Percentiles rank a stretch among this genome's conserved stretches.
These are phyloP conservation scores for Trichocladium antarcticum DNA, from an alignment of 495 filamentous ascomycete genomes.

Conservation along the genomic window DNA sequence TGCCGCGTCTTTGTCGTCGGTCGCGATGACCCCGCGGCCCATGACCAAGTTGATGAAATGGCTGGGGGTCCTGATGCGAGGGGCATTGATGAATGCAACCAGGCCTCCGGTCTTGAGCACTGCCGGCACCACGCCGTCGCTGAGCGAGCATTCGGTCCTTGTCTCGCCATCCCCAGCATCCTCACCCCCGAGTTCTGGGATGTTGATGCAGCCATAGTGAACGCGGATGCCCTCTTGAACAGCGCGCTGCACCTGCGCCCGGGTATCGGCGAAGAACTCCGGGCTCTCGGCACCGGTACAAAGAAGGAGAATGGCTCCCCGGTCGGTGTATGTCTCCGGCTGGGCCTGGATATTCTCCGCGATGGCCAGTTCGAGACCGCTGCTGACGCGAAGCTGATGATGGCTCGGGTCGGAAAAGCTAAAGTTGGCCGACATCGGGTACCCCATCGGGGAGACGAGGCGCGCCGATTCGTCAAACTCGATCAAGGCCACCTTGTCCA, in stretches of 20 bases:
- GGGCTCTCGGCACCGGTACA: constrained; percentile 5
- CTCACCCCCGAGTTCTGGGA: not conserved
- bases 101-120: constrained; percentile 16
- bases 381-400: constrained; percentile 2
- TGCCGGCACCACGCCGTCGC: constrained; percentile 13
- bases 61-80: not conserved
- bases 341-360: constrained; percentile 11
- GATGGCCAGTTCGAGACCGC: constrained; percentile 13
- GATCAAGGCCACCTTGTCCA: constrained; percentile 12
- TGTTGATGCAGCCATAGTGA: constrained; percentile 17
- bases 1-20: constrained; percentile 3
- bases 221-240: constrained; percentile 16
- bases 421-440: constrained; percentile 4
- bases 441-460: constrained; percentile 11
- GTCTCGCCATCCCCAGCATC: not conserved
- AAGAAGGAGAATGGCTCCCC: constrained; percentile 13
- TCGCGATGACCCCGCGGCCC: constrained; percentile 8
- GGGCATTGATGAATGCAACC: constrained; percentile 9
- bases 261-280: not conserved
- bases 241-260: constrained; percentile 12
- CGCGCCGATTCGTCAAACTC: constrained; percentile 6
- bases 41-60: constrained; percentile 14
- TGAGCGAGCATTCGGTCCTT: constrained; percentile 6
- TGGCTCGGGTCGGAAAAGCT: not conserved
- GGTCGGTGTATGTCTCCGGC: constrained; percentile 15